Conservation (phyloP, 2,329 filamentous ascomycete species). For the Trichoderma gracile region DNA sequence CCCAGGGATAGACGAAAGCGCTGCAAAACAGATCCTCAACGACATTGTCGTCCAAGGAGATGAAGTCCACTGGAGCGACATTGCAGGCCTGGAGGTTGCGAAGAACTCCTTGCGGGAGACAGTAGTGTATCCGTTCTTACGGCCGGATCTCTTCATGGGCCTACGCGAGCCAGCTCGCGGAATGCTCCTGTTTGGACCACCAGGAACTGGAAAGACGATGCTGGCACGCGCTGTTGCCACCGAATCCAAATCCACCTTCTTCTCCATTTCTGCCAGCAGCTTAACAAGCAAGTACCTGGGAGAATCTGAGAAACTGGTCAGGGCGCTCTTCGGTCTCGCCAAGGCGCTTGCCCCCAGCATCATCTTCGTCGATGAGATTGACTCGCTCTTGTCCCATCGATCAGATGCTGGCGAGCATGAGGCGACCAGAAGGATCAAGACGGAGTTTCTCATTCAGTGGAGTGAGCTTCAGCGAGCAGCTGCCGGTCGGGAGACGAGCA, state of each 20-base stretch:
- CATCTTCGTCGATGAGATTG: conserved; percentile 98
- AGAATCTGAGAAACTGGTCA: conserved; percentile 93
- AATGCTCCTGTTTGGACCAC: conserved; percentile 94
- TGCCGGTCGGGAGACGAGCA: conserved; percentile 73
- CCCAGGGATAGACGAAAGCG: conserved; percentile 74
- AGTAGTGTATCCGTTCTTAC: conserved; percentile 93
- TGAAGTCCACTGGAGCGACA: conserved; percentile 91
- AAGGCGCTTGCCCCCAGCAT: conserved; percentile 89
- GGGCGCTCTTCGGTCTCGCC: conserved; percentile 85
- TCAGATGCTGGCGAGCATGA: conserved; percentile 87
- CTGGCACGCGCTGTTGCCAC: conserved; percentile 87
- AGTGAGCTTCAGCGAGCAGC: conserved; percentile 90
- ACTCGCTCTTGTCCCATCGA: conserved; percentile 83
- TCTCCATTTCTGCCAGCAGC: conserved; percentile 93
- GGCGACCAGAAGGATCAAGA: conserved; percentile 91
- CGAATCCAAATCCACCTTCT: conserved; percentile 92
- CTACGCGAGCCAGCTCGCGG: conserved; percentile 89
- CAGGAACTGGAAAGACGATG: conserved; percentile 99
- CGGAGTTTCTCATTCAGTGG: conserved; percentile 97
- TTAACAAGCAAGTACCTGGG: conserved; percentile 95
- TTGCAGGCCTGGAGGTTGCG: conserved; percentile 85
- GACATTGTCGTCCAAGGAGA: conserved; percentile 95
- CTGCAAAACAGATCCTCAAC: conserved; percentile 90
- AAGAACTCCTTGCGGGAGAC: conserved; percentile 93
- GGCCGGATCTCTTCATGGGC: conserved; percentile 94